Evolutionary conservation across 108 stramenopile species (phyloP).

Genomic region (Skeletonema costatum): DNA sequence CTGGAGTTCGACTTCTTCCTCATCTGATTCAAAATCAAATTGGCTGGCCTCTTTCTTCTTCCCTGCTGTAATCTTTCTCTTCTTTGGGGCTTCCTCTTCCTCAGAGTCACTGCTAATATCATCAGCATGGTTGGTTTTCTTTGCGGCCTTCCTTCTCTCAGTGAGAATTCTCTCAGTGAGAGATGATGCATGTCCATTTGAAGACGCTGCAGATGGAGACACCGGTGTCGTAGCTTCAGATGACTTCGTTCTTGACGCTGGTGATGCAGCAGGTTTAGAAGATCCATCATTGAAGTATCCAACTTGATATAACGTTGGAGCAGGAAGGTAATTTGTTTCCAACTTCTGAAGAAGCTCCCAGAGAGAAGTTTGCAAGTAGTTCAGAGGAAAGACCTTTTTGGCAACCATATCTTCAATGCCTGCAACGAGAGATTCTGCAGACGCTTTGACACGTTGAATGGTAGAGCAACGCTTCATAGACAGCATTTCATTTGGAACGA

Average conservation of each 20-base stretch:
- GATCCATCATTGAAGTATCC: constrained; percentile 10
- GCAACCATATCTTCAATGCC: constrained; percentile 1
- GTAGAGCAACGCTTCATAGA: background rate
- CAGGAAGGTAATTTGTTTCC: background rate
- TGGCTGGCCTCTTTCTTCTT: background rate
- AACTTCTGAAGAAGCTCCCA: constrained; percentile 3
- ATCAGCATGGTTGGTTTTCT: background rate
- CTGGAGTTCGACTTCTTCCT: background rate
- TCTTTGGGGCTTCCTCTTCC: background rate
- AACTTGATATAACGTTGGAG: constrained; percentile 10
- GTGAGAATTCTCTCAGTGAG: background rate
- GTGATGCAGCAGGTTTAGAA: background rate
- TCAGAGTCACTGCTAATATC: background rate
- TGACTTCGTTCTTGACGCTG: background rate
- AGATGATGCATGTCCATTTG: background rate
- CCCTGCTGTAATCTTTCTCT: background rate
- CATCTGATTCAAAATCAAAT: background rate
- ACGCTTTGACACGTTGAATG: background rate
- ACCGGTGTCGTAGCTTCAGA: background rate
- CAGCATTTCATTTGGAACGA: constrained; percentile 7
- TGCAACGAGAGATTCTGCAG: background rate
- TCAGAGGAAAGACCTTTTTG: constrained; percentile 11
- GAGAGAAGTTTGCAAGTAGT: background rate
- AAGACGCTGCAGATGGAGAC: background rate
- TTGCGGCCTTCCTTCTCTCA: background rate